These are phyloP conservation scores for Samsoniella hepiali DNA, from an alignment of 2,329 filamentous ascomycete genomes.

Conservation along the genomic window DNA sequence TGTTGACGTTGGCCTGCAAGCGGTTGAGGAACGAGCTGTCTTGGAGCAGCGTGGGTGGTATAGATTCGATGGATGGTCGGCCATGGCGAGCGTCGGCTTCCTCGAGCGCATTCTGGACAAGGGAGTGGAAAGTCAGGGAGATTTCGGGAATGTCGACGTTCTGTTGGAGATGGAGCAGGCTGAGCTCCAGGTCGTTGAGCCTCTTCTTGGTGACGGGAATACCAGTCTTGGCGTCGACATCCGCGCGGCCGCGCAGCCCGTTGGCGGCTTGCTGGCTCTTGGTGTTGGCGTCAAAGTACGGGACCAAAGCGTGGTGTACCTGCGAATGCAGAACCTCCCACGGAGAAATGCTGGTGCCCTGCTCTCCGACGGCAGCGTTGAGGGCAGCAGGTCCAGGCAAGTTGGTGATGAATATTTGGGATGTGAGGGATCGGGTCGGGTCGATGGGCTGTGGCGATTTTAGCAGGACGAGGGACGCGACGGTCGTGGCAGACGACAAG, in stretches of 20 bases:
- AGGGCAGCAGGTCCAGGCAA: constrained; percentile 76
- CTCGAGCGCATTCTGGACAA: constrained; percentile 81
- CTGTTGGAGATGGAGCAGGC: constrained; percentile 86
- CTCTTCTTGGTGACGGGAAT: constrained; percentile 97
- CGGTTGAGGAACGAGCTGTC: constrained; percentile 93
- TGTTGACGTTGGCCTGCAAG: constrained; percentile 88
- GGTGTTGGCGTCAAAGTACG: constrained; percentile 96
- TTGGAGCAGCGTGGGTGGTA: constrained; percentile 71
- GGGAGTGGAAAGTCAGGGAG: constrained; percentile 79
- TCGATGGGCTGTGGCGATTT: constrained; percentile 90
- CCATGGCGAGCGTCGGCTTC: constrained; percentile 65
- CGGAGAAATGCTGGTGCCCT: constrained; percentile 72
- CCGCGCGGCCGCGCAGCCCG: constrained; percentile 68
- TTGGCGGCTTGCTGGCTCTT: constrained; percentile 69
- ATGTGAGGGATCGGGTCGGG: constrained; percentile 73
- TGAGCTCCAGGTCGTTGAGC: constrained; percentile 89
- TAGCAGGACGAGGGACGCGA: constrained; percentile 81
- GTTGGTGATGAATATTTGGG: constrained; percentile 90
- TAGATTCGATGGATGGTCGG: constrained; percentile 73
- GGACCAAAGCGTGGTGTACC: constrained; percentile 85
- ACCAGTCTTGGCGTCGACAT: constrained; percentile 88
- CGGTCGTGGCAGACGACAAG: constrained; percentile 72
- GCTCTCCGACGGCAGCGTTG: constrained; percentile 63
- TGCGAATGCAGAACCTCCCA: constrained; percentile 92
- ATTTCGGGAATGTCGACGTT: constrained; percentile 97